phyloP scores from a whole-genome alignment of 1,284 basidiomycete genomes.

The Cryptococcus wingfieldii region DNA sequence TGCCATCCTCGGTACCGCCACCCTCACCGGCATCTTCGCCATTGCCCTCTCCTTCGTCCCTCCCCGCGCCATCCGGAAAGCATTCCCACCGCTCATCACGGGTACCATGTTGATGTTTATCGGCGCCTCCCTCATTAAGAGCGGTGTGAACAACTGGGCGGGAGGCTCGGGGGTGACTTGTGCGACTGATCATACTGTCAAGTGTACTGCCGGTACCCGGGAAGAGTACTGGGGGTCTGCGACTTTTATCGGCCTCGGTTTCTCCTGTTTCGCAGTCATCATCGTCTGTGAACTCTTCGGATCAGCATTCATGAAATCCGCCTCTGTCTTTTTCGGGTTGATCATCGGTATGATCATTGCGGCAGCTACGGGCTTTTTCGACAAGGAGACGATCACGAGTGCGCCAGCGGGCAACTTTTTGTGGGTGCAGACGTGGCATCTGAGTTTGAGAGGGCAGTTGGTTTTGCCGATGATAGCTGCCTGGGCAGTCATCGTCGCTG shows the following conservation, averaged over 20 bases:
- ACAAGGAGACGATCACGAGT: conserved; percentile 16
- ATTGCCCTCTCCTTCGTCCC: conserved; percentile 32
- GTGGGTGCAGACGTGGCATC: conserved; percentile 27
- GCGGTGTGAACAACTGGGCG: conserved; percentile 35
- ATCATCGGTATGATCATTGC: conserved; percentile 30
- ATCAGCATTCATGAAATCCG: conserved; percentile 36
- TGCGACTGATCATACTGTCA: conserved; percentile 23
- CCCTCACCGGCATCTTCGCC: conserved; percentile 27
- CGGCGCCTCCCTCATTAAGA: conserved; percentile 28
- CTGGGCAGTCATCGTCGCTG: conserved; percentile 32
- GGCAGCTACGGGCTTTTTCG: conserved; percentile 32
- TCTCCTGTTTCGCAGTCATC: conserved; percentile 25
- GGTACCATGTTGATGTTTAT: conserved; percentile 36
- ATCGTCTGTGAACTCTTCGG: conserved; percentile 33
- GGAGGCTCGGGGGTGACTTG: conserved; percentile 27
- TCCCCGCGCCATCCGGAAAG: conserved; percentile 26
- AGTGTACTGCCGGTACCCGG: conserved; percentile 17
- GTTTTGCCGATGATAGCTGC: conserved; percentile 33
- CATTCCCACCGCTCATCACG: conserved; percentile 34
- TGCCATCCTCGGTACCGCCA: conserved; percentile 30
- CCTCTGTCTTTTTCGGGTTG: conserved; percentile 35
- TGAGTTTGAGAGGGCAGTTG: conserved; percentile 26
- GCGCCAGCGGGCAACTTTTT: conserved; percentile 32
- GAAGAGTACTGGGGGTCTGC: conserved; percentile 27
- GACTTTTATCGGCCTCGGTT: conserved; percentile 29